These are phyloP conservation scores for Ascochyta fabae DNA, from an alignment of 2,329 filamentous ascomycete genomes.

Conservation along the genomic window DNA sequence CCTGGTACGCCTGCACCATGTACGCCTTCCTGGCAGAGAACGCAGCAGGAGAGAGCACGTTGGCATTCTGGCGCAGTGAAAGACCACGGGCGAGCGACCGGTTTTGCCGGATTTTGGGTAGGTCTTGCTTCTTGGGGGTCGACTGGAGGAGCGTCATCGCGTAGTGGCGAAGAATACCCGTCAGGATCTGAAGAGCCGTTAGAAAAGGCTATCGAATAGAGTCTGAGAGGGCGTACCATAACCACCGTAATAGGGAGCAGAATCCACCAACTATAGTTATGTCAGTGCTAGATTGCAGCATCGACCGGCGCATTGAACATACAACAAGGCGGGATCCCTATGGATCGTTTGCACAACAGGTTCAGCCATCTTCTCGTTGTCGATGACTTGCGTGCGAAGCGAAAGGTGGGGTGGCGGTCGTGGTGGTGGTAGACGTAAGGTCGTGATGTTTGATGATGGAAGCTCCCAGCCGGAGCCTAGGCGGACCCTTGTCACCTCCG, in stretches of 20 bases:
- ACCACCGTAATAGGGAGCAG: constrained; percentile 95
- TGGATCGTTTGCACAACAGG: constrained; percentile 92
- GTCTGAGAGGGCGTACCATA: constrained; percentile 67
- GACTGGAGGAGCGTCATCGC: constrained; percentile 88
- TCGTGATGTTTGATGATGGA: constrained; percentile 27
- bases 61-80: constrained; percentile 81
- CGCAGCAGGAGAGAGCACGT: constrained; percentile 76
- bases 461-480: constrained; percentile 37
- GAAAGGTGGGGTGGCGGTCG: constrained; percentile 14
- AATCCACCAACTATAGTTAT: constrained; percentile 86
- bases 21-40: constrained; percentile 83
- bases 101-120: constrained; percentile 81
- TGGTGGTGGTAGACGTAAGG: constrained; percentile 26
- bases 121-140: constrained; percentile 80
- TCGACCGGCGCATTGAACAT: constrained; percentile 49
- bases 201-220: constrained; percentile 6
- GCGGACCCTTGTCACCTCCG: constrained; percentile 41
- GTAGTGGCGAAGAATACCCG: constrained; percentile 94
- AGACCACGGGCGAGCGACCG: constrained; percentile 82
- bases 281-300: constrained; percentile 26
- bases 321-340: constrained; percentile 98
- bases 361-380: constrained; percentile 72
- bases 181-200: constrained; percentile 70
- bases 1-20: constrained; percentile 81
- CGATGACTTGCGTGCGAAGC: constrained; percentile 22